Conservation (phyloP, 1,139 yeast species). For the Pichia sp. region DNA sequence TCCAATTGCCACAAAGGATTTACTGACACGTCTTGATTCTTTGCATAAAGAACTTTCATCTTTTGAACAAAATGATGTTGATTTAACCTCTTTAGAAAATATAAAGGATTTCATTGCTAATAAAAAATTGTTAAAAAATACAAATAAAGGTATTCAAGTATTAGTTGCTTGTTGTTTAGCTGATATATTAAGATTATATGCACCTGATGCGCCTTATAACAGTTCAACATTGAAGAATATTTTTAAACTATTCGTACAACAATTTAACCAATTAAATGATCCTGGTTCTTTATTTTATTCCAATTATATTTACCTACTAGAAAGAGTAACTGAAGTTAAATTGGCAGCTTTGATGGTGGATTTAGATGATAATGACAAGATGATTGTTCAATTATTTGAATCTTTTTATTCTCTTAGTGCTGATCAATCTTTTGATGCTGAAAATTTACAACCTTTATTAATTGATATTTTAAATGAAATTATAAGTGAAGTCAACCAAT, state of each 20-base stretch:
- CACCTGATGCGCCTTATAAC: slow-evolving; percentile 89
- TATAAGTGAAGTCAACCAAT: slow-evolving; percentile 63
- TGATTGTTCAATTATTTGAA: slow-evolving; percentile 54
- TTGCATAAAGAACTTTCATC: slow-evolving; percentile 57
- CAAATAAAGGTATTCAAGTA: slow-evolving; percentile 67
- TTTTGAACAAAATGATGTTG: slow-evolving; percentile 47
- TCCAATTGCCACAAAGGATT: slow-evolving; percentile 55
- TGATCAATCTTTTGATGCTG: slow-evolving; percentile 34
- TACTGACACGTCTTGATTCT: slow-evolving; percentile 37
- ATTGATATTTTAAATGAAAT: slow-evolving; percentile 70
- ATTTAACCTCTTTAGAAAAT: slow-evolving; percentile 38
- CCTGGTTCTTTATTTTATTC: slow-evolving; percentile 46
- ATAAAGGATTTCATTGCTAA: slow-evolving; percentile 51
- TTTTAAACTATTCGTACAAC: slow-evolving; percentile 58
- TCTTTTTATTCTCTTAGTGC: slow-evolving; percentile 53
- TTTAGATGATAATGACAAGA: slow-evolving; percentile 52
- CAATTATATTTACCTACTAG: slow-evolving; percentile 63
- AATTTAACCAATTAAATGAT: slow-evolving; percentile 53
- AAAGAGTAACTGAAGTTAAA: slow-evolving; percentile 68
- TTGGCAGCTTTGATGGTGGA: slow-evolving; percentile 77
- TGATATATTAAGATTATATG: slow-evolving; percentile 70
- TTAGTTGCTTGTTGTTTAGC: slow-evolving; percentile 68
- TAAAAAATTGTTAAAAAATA: slow-evolving; percentile 52
- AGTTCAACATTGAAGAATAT: slow-evolving; percentile 54
- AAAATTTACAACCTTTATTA: slow-evolving; percentile 50